A percentile compares a stretch with the other conserved stretches of the same genome.
Evolutionary conservation across 768 basidiomycete genomes (phyloP).

Genomic region (Lentinula edodes): DNA sequence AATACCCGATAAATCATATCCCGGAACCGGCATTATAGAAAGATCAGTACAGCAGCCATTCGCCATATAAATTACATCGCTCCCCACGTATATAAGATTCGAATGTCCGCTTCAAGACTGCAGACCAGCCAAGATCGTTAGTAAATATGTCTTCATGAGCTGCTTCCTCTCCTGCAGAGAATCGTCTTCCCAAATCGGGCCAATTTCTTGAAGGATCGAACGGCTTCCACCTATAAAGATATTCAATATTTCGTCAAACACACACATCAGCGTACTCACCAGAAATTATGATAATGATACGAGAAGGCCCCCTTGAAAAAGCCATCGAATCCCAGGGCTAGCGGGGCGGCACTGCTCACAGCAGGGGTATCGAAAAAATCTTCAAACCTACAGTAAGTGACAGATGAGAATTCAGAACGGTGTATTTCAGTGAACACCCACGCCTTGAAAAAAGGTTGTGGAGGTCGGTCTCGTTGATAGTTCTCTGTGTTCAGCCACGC

Average conservation of each 20-base stretch:
- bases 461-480: slow-evolving; percentile 87
- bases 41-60: slow-evolving; percentile 38
- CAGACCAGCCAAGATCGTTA: slow-evolving; percentile 80
- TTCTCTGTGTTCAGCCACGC: slow-evolving; percentile 95
- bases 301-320: slow-evolving; percentile 96
- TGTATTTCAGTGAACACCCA: slow-evolving; percentile 25
- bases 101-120: slow-evolving; percentile 92
- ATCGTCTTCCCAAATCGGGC: slow-evolving; percentile 86
- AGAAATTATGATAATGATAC: slow-evolving; percentile 95
- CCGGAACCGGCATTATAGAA: no score
- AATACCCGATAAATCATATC: not conserved
- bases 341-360: slow-evolving; percentile 71
- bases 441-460: slow-evolving; percentile 92
- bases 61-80: slow-evolving; percentile 93
- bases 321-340: slow-evolving; percentile 86
- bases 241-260: slow-evolving; percentile 4
- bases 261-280: slow-evolving; percentile 38
- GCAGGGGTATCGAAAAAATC: slow-evolving; percentile 85
- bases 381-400: slow-evolving; percentile 52
- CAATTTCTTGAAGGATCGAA: slow-evolving; percentile 92
- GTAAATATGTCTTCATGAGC: slow-evolving; percentile 37
- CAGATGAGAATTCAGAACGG: not conserved
- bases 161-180: slow-evolving; percentile 67
- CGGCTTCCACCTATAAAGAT: slow-evolving; percentile 78
- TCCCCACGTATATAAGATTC: slow-evolving; percentile 91